Evolutionary conservation across 148 eudicot genomes (phyloP), one percentile per base, ranked within the genome.

Genomic region (Arctostaphylos glauca): DNA sequence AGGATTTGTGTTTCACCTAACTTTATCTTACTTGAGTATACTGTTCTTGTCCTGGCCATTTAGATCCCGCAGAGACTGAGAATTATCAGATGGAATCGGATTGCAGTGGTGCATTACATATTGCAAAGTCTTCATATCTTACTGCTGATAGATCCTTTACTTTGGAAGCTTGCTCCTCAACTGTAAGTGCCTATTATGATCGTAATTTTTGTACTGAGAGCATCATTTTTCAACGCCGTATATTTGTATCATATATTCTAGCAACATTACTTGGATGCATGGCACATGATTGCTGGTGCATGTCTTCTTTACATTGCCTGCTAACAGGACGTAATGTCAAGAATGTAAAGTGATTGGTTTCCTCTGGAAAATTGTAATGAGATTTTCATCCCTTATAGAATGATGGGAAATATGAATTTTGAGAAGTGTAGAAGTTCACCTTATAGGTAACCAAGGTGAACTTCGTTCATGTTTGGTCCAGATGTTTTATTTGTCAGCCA

Each of bases 161-260:
- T 44, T 64, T 88, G 83, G 86, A 74, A 87, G 76, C 89, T 75
- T 81, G 85, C 84, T 82, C 91, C 19, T 83, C 88, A 66, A 82
- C 81, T 83, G 98, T 95, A 87, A 88, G 97, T 88, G 72, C 78
- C 54, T 31, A 78, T 23, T 38, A 74, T 50, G 48, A 21, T 50
- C 31, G n/a, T 50, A 46, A 43, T 21, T n/a, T 67, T 50, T 80
- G 38, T 14, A 9, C 58, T 18, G 50, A 58, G 13, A 21, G 44
- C 60, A 44, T 25, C 60, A 12, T 77, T 38, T 23, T 15, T 31
- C 43, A 0, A 58, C 25, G 55, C n/a, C 15, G 64, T 50, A 41
- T 41, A 19, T 48, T 19, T 80, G 66, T 50, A 49, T 31, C 59
- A 68, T 68, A 18, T 9, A 13, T 25, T 78, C 46, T 41, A 41